Percentiles rank a stretch among this genome's conserved stretches.
These are phyloP conservation scores for Paramecium sonneborni DNA, from an alignment of 73 alveolate species.

Conservation along the genomic window DNA sequence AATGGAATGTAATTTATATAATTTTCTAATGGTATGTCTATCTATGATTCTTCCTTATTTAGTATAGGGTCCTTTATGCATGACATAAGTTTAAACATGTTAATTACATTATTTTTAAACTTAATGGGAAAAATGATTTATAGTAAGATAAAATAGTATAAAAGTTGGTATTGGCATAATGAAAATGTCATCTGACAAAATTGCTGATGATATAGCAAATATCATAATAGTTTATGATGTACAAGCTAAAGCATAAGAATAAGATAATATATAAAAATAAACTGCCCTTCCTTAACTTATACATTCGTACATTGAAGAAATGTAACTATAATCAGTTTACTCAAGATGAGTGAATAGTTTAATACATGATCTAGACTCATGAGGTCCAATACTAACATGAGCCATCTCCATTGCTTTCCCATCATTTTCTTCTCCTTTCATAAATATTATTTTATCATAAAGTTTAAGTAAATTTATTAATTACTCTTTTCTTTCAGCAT, in stretches of 20 bases:
- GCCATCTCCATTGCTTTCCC: conserved; percentile 31
- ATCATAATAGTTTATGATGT: conserved; percentile 10
- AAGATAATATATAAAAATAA: background rate
- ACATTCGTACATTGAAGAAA: background rate
- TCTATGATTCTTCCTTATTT: background rate
- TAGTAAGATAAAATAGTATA: background rate
- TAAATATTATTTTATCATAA: conserved; percentile 18
- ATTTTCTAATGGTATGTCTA: background rate
- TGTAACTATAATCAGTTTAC: background rate
- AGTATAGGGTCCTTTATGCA: conserved; percentile 24
- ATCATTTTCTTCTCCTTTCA: conserved; percentile 28
- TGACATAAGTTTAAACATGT: conserved; percentile 2
- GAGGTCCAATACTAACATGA: conserved; percentile 50
- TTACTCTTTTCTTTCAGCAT: conserved; percentile 10
- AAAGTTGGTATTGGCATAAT: conserved; percentile 31
- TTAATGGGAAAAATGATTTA: conserved; percentile 4
- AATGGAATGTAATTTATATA: background rate
- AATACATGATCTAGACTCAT: background rate
- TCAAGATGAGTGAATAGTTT: background rate
- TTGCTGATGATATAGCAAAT: background rate
- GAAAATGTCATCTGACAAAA: background rate
- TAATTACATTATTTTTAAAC: background rate
- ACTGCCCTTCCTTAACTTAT: conserved; percentile 35
- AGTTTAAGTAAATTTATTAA: background rate
- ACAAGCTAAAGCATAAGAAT: conserved; percentile 6